phyloP scores from a whole-genome alignment of 208 protist species.

The Vickermania ingenoplastis region DNA sequence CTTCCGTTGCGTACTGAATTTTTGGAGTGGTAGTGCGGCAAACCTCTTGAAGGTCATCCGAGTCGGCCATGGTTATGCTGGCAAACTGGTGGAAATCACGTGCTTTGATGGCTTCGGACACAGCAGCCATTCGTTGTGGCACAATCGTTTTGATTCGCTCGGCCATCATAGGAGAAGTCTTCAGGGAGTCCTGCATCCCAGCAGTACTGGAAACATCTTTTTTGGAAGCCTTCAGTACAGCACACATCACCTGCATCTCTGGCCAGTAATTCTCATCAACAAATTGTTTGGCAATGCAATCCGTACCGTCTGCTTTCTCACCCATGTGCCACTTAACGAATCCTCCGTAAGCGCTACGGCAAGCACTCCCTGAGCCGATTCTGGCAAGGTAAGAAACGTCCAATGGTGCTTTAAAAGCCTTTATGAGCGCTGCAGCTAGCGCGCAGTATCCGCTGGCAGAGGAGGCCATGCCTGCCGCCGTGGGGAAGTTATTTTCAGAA shows the following conservation, averaged over 20 bases:
- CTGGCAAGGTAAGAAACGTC: constrained; percentile 89
- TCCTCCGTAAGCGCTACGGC: constrained; percentile 95
- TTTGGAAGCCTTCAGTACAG: constrained; percentile 87
- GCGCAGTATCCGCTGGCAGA: constrained; percentile 97
- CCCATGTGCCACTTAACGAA: constrained; percentile 98
- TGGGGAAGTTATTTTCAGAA: constrained; percentile 98
- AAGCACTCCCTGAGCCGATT: constrained; percentile 94
- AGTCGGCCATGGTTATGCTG: constrained; percentile 91
- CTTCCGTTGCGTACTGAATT: constrained; percentile 98
- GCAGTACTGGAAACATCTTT: constrained; percentile 94
- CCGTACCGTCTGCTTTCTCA: constrained; percentile 50
- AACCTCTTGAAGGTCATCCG: constrained; percentile 96
- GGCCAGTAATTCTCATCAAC: constrained; percentile 90
- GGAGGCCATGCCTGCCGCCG: constrained; percentile 98
- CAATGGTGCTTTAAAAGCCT: constrained; percentile 38
- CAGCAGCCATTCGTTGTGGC: constrained; percentile 80
- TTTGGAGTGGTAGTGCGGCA: constrained; percentile 96
- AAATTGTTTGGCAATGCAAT: constrained; percentile 92
- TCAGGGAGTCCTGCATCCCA: constrained; percentile 95
- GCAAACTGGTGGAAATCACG: constrained; percentile 95
- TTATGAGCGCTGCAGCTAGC: constrained; percentile 80
- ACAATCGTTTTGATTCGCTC: constrained; percentile 82
- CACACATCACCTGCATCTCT: constrained; percentile 85
- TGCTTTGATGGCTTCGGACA: constrained; percentile 86
- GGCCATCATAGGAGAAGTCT: constrained; percentile 89